Evolutionary conservation across 768 basidiomycete species (phyloP).

Genomic region (Artomyces pyxidatus): DNA sequence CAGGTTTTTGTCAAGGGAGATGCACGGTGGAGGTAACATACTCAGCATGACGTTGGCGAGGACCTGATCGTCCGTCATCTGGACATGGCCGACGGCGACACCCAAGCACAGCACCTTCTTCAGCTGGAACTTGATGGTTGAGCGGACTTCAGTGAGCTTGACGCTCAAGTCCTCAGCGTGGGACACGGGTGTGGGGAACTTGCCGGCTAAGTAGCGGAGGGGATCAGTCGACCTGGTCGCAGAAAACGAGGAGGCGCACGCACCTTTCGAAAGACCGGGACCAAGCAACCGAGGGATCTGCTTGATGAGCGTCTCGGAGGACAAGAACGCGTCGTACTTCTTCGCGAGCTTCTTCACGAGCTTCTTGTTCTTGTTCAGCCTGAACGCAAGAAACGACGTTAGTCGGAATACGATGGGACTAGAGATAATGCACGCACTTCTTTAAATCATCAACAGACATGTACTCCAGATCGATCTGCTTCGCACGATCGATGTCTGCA

Average conservation of each 20-base stretch:
- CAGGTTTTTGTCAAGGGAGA: background rate
- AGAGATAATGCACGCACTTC: slow-evolving; percentile 50
- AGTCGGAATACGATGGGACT: no score
- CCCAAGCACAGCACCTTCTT: slow-evolving; percentile 99
- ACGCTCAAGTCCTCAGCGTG: slow-evolving; percentile 82
- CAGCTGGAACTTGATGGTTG: slow-evolving; percentile 99
- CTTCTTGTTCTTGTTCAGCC: slow-evolving; percentile 99
- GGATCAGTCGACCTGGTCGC: background rate
- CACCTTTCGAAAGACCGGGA: slow-evolving; percentile 98
- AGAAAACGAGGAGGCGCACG: slow-evolving; percentile 13
- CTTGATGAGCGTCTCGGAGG: slow-evolving; percentile 97
- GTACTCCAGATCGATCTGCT: slow-evolving; percentile 96
- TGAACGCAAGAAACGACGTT: slow-evolving; percentile 21
- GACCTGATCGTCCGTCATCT: slow-evolving; percentile 97
- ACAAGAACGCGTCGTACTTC: slow-evolving; percentile 98
- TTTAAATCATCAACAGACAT: slow-evolving; percentile 99
- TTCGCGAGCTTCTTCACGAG: slow-evolving; percentile 99
- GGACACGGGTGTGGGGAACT: slow-evolving; percentile 97
- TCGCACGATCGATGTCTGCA: slow-evolving; percentile 96
- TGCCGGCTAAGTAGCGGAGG: slow-evolving; percentile 60
- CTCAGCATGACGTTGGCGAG: slow-evolving; percentile 96
- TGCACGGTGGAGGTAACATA: slow-evolving; percentile 28
- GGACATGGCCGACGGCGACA: slow-evolving; percentile 95
- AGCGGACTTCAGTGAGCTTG: slow-evolving; percentile 93
- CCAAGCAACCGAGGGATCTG: slow-evolving; percentile 99